Conservation (phyloP, 305 asterid species). For the Fraxinus platypoda region DNA sequence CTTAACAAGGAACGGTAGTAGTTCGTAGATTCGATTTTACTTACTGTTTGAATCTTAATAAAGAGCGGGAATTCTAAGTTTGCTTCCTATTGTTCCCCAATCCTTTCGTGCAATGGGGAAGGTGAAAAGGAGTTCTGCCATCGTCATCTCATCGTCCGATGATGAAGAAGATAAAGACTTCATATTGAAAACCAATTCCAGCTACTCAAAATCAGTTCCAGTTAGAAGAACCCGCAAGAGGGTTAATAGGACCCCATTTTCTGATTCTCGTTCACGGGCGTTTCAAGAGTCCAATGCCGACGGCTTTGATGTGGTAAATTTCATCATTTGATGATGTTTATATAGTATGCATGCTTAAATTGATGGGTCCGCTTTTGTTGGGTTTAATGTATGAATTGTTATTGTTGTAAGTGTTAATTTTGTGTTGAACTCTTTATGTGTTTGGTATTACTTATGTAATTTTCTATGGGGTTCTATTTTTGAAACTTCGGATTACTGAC, state of each 20-base stretch:
- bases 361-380: background rate
- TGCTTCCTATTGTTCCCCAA: background rate
- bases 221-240: constrained; percentile 52
- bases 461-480: background rate
- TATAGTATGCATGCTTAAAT: background rate
- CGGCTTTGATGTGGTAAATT: constrained; percentile 63
- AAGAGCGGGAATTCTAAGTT: background rate
- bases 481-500: constrained; percentile 4
- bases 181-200: constrained; percentile 26
- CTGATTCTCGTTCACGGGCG: constrained; percentile 41
- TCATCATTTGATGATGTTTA: background rate
- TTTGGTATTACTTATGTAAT: background rate
- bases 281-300: constrained; percentile 25
- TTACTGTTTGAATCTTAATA: background rate
- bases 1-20: background rate
- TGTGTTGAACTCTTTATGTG: background rate
- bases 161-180: constrained; percentile 45
- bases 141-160: constrained; percentile 63
- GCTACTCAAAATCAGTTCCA: constrained; percentile 52
- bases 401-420: background rate
- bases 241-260: constrained; percentile 41
- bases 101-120: constrained; percentile 44
- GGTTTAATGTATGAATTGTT: background rate
- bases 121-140: constrained; percentile 48
- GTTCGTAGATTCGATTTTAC: background rate